Evolutionary conservation across 2,329 filamentous ascomycete genomes (phyloP).

Genomic region (Myriosclerotinia duriaeana): DNA sequence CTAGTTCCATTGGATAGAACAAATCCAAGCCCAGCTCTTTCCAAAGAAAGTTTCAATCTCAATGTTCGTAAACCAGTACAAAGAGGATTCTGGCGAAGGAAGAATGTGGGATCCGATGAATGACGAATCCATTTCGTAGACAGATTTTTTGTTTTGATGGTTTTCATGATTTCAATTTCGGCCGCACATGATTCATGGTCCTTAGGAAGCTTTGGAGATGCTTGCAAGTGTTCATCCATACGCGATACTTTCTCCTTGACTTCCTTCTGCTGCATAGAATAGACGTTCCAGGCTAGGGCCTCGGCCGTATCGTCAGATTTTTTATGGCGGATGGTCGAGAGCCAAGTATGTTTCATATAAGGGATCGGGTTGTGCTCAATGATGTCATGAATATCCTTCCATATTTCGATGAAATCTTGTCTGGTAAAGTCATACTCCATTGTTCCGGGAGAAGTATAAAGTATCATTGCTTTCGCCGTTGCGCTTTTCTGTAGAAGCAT

Average conservation of each 20-base stretch:
- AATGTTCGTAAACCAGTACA: not conserved
- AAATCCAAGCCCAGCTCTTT: slow-evolving; percentile 1
- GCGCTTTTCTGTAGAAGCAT: not conserved
- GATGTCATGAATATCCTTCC: not conserved
- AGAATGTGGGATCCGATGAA: not conserved
- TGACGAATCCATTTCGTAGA: slow-evolving; percentile 7
- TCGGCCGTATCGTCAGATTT: not conserved
- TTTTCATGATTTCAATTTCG: not conserved
- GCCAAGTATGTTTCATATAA: not conserved
- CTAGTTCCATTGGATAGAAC: slow-evolving; percentile 1
- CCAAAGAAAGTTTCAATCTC: not conserved
- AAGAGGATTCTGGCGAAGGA: not conserved
- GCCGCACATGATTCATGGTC: not conserved
- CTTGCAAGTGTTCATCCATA: not conserved
- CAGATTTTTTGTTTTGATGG: not conserved
- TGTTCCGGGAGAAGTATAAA: slow-evolving; percentile 6
- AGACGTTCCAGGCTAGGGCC: not conserved
- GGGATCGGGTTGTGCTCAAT: not conserved
- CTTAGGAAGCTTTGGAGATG: not conserved
- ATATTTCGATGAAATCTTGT: slow-evolving; percentile 5
- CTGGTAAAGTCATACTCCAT: slow-evolving; percentile 2
- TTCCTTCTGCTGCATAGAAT: not conserved
- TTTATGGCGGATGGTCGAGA: not conserved
- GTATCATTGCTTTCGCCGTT: not conserved
- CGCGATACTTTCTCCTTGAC: not conserved